These are phyloP conservation scores for Phytophthora lateralis DNA, from an alignment of 352 stramenopile genomes.

Conservation along the genomic window DNA sequence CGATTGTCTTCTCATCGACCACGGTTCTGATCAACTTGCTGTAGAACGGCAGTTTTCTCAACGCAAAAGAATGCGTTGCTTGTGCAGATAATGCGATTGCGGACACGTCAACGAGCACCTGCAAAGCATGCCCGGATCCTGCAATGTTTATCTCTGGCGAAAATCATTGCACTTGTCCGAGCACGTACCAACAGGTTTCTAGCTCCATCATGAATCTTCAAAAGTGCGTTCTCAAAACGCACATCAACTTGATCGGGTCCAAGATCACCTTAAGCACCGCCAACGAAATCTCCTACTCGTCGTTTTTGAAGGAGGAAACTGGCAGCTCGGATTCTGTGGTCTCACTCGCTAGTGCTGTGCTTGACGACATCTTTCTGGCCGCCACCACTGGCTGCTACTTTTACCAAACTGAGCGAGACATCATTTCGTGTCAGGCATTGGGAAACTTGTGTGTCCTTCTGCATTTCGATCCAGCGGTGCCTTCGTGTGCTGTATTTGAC, in stretches of 20 bases:
- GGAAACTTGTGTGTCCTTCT: constrained; percentile 95
- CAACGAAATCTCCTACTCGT: constrained; percentile 45
- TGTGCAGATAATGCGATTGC: constrained; percentile 51
- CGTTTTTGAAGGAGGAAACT: constrained; percentile 46
- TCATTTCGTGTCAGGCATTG: constrained; percentile 85
- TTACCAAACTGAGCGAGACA: constrained; percentile 72
- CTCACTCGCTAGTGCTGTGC: constrained; percentile 57
- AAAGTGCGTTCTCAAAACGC: constrained; percentile 51
- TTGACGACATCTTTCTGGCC: constrained; percentile 81
- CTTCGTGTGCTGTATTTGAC: constrained; percentile 80
- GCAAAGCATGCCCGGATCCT: constrained; percentile 73
- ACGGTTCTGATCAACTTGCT: constrained; percentile 8
- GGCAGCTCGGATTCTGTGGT: constrained; percentile 34
- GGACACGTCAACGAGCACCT: constrained; percentile 50
- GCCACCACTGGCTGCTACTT: constrained; percentile 88
- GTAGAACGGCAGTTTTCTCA: constrained; percentile 57
- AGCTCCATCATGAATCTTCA: constrained; percentile 41
- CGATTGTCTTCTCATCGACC: not conserved
- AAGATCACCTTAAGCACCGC: constrained; percentile 51
- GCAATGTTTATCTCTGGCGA: constrained; percentile 68
- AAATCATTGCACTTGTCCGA: constrained; percentile 61
- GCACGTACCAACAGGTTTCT: constrained; percentile 57
- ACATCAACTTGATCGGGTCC: constrained; percentile 54
- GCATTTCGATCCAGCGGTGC: constrained; percentile 70
- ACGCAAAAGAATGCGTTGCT: constrained; percentile 63